Evolutionary conservation across 768 basidiomycete genomes (phyloP).

Genomic region (Coprinopsis sp.): DNA sequence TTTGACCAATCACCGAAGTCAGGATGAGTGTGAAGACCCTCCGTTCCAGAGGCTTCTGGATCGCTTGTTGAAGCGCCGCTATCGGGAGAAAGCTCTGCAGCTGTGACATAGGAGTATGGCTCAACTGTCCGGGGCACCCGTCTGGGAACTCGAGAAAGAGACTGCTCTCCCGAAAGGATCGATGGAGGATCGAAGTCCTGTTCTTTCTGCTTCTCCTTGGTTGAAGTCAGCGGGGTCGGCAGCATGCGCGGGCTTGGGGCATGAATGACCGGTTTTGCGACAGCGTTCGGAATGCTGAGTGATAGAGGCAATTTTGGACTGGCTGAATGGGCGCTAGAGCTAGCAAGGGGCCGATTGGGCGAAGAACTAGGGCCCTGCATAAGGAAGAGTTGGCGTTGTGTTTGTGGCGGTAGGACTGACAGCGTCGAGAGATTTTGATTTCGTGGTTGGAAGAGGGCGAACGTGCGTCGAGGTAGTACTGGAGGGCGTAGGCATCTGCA

Average conservation of each 20-base stretch:
- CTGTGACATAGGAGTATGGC: neutral
- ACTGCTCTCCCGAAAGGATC: neutral
- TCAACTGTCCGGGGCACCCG: too few relatives aligned
- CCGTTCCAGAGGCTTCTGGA: neutral
- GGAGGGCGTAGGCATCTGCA: conserved; percentile 1
- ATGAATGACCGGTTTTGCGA: neutral
- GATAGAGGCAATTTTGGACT: neutral
- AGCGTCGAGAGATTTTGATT: neutral
- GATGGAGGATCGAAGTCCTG: neutral
- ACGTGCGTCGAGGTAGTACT: neutral
- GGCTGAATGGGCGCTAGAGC: neutral
- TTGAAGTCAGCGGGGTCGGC: conserved; percentile 1
- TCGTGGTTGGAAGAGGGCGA: neutral
- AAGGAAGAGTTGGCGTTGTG: conserved; percentile 3
- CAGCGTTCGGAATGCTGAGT: neutral
- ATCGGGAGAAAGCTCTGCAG: neutral
- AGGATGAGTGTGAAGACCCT: neutral
- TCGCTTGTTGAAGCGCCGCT: neutral
- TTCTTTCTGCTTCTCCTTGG: conserved; percentile 1
- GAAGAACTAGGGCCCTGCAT: neutral
- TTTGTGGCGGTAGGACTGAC: too few relatives aligned
- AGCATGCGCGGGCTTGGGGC: neutral
- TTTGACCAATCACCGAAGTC: neutral
- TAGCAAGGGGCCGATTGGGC: neutral
- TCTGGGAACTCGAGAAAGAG: too few relatives aligned